These are phyloP conservation scores for Priceomyces fermenticarens DNA, from an alignment of 805 yeast species.

Conservation along the genomic window DNA sequence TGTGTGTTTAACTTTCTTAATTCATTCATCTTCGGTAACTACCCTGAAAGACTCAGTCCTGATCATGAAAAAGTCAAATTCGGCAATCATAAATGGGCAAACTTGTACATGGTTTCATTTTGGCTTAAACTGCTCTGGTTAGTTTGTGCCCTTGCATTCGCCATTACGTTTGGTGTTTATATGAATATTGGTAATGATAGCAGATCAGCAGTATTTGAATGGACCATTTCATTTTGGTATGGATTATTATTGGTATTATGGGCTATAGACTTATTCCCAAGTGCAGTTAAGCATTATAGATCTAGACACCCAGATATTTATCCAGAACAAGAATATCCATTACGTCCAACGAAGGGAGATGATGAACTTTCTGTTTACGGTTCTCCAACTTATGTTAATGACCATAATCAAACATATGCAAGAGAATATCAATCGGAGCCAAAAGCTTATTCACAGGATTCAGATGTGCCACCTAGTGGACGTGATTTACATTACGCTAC, in stretches of 20 bases:
- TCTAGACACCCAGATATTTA: constrained; percentile 26
- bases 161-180: constrained; percentile 60
- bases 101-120: constrained; percentile 47
- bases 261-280: constrained; percentile 68
- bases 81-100: constrained; percentile 35
- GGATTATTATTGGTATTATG: constrained; percentile 65
- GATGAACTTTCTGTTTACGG: constrained; percentile 16
- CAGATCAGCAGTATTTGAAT: constrained; percentile 69
- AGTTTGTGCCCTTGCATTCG: constrained; percentile 60
- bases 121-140: constrained; percentile 64
- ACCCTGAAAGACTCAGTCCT: constrained; percentile 34
- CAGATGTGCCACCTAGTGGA: neutral
- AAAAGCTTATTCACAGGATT: neutral
- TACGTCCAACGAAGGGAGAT: constrained; percentile 9
- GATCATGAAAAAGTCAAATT: constrained; percentile 38
- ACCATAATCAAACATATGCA: constrained; percentile 1
- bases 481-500: neutral
- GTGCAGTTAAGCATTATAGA: constrained; percentile 40
- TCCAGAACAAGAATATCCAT: constrained; percentile 13
- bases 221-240: constrained; percentile 85
- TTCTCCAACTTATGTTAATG: constrained; percentile 14
- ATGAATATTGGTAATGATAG: constrained; percentile 32
- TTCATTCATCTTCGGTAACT: constrained; percentile 37
- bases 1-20: constrained; percentile 35
- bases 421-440: constrained; percentile 1